A percentile compares a stretch with the other conserved stretches of the same genome.
Conservation (phyloP, 2,329 filamentous ascomycete species). For the Ophiostoma australiae region DNA sequence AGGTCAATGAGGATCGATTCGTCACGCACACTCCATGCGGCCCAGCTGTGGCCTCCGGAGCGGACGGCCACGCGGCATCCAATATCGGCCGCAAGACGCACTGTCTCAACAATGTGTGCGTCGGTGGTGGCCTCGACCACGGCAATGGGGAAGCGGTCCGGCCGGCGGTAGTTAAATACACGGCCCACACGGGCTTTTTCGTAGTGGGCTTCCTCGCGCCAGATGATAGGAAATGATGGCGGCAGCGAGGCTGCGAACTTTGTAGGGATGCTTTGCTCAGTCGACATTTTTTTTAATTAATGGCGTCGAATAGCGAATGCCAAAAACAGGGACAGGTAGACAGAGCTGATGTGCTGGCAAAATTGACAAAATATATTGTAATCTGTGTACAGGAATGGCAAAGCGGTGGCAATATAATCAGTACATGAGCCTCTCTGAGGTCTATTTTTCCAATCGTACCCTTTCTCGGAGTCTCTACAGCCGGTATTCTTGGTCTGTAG, state of each 20-base stretch:
- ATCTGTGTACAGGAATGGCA: not conserved
- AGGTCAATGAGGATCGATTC: conserved; percentile 42
- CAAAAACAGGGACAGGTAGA: not conserved
- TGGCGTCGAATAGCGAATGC: not conserved
- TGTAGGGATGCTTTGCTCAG: not conserved
- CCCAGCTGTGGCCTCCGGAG: conserved; percentile 46
- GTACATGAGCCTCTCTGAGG: conserved; percentile 13
- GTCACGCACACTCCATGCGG: conserved; percentile 44
- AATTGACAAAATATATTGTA: conserved; percentile 1
- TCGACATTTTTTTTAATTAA: not conserved
- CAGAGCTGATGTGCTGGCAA: not conserved
- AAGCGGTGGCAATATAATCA: conserved; percentile 8
- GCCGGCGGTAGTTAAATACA: conserved; percentile 43
- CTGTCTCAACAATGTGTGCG: conserved; percentile 37
- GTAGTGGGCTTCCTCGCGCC: conserved; percentile 19
- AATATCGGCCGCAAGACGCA: conserved; percentile 36
- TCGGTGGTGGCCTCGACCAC: conserved; percentile 38
- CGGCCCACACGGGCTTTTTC: conserved; percentile 30
- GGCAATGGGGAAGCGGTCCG: conserved; percentile 38
- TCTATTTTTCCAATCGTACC: not conserved
- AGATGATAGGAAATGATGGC: conserved; percentile 24
- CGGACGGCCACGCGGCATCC: conserved; percentile 40
- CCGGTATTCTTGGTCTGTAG: not conserved
- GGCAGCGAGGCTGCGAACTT: conserved; percentile 13
- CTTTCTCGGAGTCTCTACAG: not conserved